phyloP scores from a whole-genome alignment of 1,284 basidiomycete genomes.

The Bothia castanella region DNA sequence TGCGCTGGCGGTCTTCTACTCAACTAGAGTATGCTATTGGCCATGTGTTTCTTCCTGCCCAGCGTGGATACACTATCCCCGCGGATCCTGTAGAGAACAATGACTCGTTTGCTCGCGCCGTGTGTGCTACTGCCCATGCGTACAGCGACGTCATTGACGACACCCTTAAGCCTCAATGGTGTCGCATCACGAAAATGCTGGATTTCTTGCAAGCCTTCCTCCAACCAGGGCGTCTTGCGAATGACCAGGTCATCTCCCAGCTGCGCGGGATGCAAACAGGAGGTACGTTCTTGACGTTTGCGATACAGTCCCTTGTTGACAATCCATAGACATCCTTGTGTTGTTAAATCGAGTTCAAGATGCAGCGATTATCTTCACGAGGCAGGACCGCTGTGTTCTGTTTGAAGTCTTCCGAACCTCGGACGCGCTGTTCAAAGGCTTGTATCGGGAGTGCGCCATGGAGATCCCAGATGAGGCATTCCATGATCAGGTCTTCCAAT shows the following conservation, averaged over 20 bases:
- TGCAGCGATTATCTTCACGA: neutral
- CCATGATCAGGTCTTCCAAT: neutral
- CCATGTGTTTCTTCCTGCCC: neutral
- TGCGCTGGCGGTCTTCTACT: neutral
- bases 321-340: neutral
- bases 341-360: neutral
- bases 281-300: neutral
- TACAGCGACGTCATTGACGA: neutral
- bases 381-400: neutral
- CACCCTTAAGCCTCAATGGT: neutral
- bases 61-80: neutral
- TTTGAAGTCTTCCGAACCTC: neutral
- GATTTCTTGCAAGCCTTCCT: neutral
- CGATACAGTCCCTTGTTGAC: neutral
- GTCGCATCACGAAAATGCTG: neutral
- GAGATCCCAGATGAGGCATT: neutral
- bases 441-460: neutral
- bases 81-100: neutral
- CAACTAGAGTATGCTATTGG: neutral
- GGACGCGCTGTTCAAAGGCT: neutral
- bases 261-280: neutral
- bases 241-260: neutral
- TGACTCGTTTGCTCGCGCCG: neutral
- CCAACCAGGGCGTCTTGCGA: neutral
- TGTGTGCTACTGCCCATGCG: neutral